Evolutionary conservation across 108 stramenopile species (phyloP).

Genomic region (Discostella stelligeroides): DNA sequence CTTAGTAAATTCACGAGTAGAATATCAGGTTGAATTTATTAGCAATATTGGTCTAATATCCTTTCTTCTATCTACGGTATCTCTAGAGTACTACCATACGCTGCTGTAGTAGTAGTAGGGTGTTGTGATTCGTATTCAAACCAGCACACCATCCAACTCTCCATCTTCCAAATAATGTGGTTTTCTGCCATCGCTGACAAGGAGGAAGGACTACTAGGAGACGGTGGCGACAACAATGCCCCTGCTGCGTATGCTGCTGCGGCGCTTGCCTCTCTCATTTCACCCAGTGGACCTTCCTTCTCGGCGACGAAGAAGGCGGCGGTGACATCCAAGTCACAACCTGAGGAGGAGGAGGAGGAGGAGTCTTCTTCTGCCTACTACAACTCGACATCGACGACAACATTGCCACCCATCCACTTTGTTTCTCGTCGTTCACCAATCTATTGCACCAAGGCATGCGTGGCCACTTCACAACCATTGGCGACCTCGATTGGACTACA

Average conservation of each 20-base stretch:
- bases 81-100: no score
- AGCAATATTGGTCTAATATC: no score
- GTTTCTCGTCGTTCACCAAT: slow-evolving; percentile 74
- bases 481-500: slow-evolving; percentile 75
- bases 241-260: no score
- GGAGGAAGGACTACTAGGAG: not conserved
- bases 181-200: not conserved
- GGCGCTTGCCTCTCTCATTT: no score
- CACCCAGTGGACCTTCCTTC: no score
- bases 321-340: not conserved
- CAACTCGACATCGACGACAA: not conserved
- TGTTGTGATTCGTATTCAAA: no score
- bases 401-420: slow-evolving; percentile 35
- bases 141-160: no score
- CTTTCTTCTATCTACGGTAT: no score
- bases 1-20: no score
- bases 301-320: not conserved
- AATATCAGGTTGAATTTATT: no score
- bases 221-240: no score
- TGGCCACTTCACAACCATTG: slow-evolving; percentile 77
- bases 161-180: not conserved
- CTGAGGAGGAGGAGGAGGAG: not conserved
- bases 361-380: not conserved
- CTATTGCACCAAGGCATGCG: slow-evolving; percentile 65
- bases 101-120: no score